Evolutionary conservation across 1,139 yeast species (phyloP), one percentile per base, ranked within the genome.

Genomic region (Debaryomyces subglobosus): DNA sequence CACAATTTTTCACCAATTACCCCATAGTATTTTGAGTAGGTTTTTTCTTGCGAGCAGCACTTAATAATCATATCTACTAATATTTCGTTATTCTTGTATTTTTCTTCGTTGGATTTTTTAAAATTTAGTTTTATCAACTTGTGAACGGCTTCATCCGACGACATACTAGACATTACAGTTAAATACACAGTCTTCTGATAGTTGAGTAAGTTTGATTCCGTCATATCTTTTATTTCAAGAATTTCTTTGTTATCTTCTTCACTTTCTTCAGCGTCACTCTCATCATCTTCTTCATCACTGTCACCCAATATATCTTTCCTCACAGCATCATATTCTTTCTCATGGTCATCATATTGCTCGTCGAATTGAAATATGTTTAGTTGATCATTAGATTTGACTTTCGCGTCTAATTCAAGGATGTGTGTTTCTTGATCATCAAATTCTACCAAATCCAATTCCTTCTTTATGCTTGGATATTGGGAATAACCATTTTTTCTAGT

Each of bases 91-190:
- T 60, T 55, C 7, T 55, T 53, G 24, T 25, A 23, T n/a, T 53
- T 55, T 29, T 54, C 53, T 39, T 77, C 75, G 20, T 67, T 64
- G 0, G 67, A 64, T 43, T 68, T 73, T 5, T 69, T 64, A 2
- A 77, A 64, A 4, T 74, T 67, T 15, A 85, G 61, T 59, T 78
- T 79, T 39, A 89, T 58, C 10, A 94, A 68, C 63, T 92, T 92
- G 65, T 92, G 98, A 0, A 89, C 91, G 0, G 96, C 95, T 71
- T 94, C 99, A 56, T 90, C 96, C 2, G 94, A 85, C 0, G 96
- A 86, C 84, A 92, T 81, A 48, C 97, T 85, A n/a, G 97, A 89
- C 88, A 89, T 91, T 27, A 94, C 73, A 0, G 95, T 86, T 42
- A 91, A 71, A 59, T 92, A 92, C 2, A 92, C 87, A 1, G 81